Base-by-base conservation (phyloP, 768 basidiomycete species). In the Suillus sp. region DNA sequence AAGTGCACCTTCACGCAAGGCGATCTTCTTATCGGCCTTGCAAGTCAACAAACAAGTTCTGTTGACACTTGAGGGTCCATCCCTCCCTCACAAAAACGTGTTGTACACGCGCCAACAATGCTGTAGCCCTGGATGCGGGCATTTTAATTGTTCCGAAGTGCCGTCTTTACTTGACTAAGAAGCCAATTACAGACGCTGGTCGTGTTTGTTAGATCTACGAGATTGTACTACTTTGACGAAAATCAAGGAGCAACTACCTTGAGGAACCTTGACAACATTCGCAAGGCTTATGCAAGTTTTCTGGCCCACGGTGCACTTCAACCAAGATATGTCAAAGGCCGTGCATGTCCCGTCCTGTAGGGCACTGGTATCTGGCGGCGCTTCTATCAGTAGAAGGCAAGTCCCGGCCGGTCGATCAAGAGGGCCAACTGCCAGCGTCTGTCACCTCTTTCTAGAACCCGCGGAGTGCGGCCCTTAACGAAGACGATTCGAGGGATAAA, bases 11-110 rank as follows among this genome's bases (percentile, higher is more conserved):
- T 66, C 64, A 61, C 66, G 68, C 75, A 45, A 55, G 58, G 50
- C 51, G 65, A 57, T 32, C 60, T 74, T 75, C 75, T 75, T 75
- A 75, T 75, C 74, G 45, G 60, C 54, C 67, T 61, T 6, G 42
- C 62, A 67, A 59, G 50, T 61, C 59, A 59, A 45, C 50, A 70
- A 64, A 70, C 67, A 72, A 67, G 69, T 65, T 45, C 37, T 75
- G 67, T 75, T 75, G 60, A 74, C 64, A 59, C 66, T 72, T 74
- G 74, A 60, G 75, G 75, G 74, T 77, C 73, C 74, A 73, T 72
- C 71, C 70, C 25, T 72, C 71, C 70, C 25, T 57, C 72, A 74
- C 14, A 68, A 73, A 73, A 74, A 77, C 74, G 74, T 75, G 74
- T 75, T 69, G 54, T 62, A 66, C 74, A 75, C 70, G 74, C 72